Evolutionary conservation across 208 protist species (phyloP), one percentile per base, ranked within the genome.

Genomic region (Crithidia bombi): DNA sequence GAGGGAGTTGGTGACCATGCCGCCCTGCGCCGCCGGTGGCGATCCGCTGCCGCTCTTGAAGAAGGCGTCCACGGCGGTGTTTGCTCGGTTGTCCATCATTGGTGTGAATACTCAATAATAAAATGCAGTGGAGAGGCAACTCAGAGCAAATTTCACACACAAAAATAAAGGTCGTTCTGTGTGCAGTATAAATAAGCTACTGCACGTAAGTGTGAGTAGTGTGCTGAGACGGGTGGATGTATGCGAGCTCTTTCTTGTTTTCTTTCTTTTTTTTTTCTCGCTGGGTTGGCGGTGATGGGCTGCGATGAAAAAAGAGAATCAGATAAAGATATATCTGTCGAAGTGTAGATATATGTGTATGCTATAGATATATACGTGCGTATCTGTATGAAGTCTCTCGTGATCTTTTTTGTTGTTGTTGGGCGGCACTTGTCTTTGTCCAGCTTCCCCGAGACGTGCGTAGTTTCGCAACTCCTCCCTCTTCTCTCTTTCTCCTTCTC

Each of bases 1-100:
- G 30, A 70, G 54, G 15, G 51, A 41, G 49, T 33, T 56, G 1
- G 32, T 30, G 26, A 23, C 3, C 25, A 32, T 65, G 26, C 21
- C 44, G 25, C 35, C 35, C 43, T n/a, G 28, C 26, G 17, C 33
- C 21, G 63, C 70, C 17, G 63, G 38, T 15, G 70, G 62, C 25
- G 63, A 57, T 33, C 63, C 71, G 59, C 73, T 63, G 43, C 58
- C 52, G 36, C 51, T 57, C 46, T 72, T 70, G 35, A 78, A 64
- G 52, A 78, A 72, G 33, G 56, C 73, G 47, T 78, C 65, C 10
- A 72, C 61, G 5, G 71, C 71, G 38, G 67, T 77, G 64, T 55
- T 77, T 10, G 64, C 71, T 23, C 55, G 57, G 32, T 66, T 77
- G 55, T 70, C 63, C 50, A 65, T 71, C 30, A 62, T 44, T 10